Percentiles rank a stretch among this genome's conserved stretches.
These are phyloP conservation scores for Fusarium chaquense DNA, from an alignment of 2,329 filamentous ascomycete genomes.

Conservation along the genomic window DNA sequence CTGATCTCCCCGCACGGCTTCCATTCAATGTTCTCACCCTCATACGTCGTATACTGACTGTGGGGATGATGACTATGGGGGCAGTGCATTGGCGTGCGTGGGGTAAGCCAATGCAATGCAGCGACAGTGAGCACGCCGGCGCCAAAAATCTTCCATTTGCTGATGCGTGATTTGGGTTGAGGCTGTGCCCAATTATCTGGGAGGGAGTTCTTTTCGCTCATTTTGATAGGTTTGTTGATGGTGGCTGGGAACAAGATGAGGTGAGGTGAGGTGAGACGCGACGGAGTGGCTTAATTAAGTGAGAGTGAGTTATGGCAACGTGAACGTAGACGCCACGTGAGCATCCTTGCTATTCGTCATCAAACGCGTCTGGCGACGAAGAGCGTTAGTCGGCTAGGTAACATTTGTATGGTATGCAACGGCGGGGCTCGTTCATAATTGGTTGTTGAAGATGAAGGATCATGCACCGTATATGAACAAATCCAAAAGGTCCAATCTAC, in stretches of 20 bases:
- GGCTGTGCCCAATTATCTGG: not conserved
- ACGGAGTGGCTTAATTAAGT: not conserved
- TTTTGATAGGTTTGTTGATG: conserved; percentile 6
- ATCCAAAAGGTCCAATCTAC: not conserved
- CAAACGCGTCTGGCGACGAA: not conserved
- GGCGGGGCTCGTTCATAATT: not conserved
- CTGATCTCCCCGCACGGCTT: conserved; percentile 54
- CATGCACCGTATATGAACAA: not conserved
- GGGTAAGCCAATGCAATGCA: conserved; percentile 24
- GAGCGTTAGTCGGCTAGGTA: not conserved
- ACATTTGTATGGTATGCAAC: not conserved
- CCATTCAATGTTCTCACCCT: conserved; percentile 50
- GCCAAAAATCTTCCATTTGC: conserved; percentile 32
- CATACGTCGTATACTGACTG: conserved; percentile 7
- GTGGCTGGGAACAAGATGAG: not conserved
- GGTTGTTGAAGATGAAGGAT: not conserved
- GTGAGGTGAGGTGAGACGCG: not conserved
- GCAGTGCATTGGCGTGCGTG: conserved; percentile 2
- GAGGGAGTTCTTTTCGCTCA: conserved; percentile 23
- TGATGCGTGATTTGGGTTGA: not conserved
- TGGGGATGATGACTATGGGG: conserved; percentile 19
- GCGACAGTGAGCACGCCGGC: conserved; percentile 13
- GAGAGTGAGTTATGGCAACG: not conserved
- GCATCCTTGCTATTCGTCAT: not conserved
- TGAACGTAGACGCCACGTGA: conserved; percentile 16